Base-by-base conservation (phyloP, 176 grass and related monocot species). In the Musa beccarii region DNA sequence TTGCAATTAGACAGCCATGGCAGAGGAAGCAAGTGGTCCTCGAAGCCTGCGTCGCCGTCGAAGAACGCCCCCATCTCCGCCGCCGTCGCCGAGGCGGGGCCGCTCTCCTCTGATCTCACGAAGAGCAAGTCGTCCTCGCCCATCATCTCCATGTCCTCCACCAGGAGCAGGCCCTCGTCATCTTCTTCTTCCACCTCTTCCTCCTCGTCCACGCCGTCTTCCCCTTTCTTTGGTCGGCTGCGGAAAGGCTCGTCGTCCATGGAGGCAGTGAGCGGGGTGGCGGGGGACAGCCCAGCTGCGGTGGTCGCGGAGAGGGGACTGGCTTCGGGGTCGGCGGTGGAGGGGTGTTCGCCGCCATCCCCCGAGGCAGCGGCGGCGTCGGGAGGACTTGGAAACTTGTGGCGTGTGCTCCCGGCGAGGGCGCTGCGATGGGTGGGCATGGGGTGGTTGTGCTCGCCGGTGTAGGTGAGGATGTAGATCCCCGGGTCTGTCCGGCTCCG, bases 81-180 rank as follows among this genome's bases (percentile, higher is more conserved):
- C 68, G 17, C 34, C 49, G 53, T 79, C 63, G 51, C 51, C 52
- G 34, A 29, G 9, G 59, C 28, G 62, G 63, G n/a, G 51, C 20
- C 49, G 59, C 19, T 59, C 56, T 76, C 74, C 11, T 65, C 54
- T 11, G 43, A 63, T 66, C 69, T 66, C 50, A 80, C 54, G 81
- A 87, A 77, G 16, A 83, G 76, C 21, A 83, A 51, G 52, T 83
- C 85, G 49, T 87, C 81, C 54, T 77, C 85, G 17, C 76, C 77
- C 68, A 87, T 29, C 43, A 87, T 52, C 55, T 83, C 85, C 81
- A 87, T 83, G 22, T 87, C 85, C 55, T 87, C 85, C 53, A 80
- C 71, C 63, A 79, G 72, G 14, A 87, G 78, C 71, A 76, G 70
- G 4, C 76, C 85, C 74, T 83, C 85, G 62, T 80, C 81, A 1